Base-by-base conservation (phyloP, 1,284 basidiomycete genomes). In the Austroboletus novae-zelandiae region DNA sequence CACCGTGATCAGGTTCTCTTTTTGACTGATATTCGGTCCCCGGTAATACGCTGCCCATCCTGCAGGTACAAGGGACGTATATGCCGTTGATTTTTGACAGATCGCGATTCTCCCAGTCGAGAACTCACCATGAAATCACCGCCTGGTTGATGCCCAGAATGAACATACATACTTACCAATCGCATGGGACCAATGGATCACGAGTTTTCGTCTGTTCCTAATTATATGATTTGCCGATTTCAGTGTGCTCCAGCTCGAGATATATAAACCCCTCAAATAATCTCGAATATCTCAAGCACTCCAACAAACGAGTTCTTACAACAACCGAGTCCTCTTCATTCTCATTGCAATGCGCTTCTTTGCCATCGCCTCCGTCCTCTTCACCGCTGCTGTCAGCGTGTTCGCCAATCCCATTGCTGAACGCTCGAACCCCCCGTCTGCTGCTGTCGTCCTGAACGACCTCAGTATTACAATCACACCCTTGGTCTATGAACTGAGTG, bases 311-410 rank as follows among this genome's bases (percentile, higher is more conserved):
- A 51, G 48, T 58, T 46, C 51, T 47, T 50, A 29, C 17, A 18
- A 32, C 36, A 3, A 17, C 20, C 18, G 36, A 34, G 15, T 34
- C 15, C 32, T 14, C 39, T 0, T 17, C 23, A 39, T 44, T 18
- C 45, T 25, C 34, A 2, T 23, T 43, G 43, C 40, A 29, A 60
- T 58, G 57, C 49, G 45, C 37, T 55, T 58, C 45, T 55, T 55
- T 20, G 40, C 56, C 1, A 41, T 55, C 17, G 47, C 45, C 30
- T 49, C 49, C 48, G 25, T 56, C 40, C 17, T 54, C 31, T 31
- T 60, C 43, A 32, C 49, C 6, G 56, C 49, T 42, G 47, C 43
- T 35, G 40, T 40, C 15, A 6, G 40, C 36, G 52, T 58, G 15
- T 37, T 58, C 15, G 52, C 51, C 25, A 44, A 25, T 25, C 57